phyloP scores from a whole-genome alignment of 1,284 basidiomycete species.

The Fomitopsis pinicola region DNA sequence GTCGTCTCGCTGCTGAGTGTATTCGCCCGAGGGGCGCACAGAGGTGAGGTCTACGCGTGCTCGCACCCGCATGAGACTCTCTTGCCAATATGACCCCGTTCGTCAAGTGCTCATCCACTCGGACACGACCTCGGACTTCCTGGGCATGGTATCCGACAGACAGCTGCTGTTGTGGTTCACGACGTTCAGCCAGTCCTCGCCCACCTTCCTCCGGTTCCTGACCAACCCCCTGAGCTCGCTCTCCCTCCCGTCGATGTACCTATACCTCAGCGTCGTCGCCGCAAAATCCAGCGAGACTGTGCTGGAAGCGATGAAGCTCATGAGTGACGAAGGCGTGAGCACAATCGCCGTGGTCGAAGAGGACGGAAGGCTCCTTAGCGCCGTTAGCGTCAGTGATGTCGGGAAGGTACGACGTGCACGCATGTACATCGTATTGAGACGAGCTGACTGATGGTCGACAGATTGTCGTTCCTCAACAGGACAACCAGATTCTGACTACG shows the following conservation, averaged over 20 bases:
- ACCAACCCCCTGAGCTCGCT: slow-evolving; percentile 51
- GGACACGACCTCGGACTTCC: slow-evolving; percentile 36
- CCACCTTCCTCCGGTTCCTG: slow-evolving; percentile 49
- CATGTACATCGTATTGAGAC: neutral
- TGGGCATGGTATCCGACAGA: slow-evolving; percentile 71
- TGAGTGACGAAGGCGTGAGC: slow-evolving; percentile 79
- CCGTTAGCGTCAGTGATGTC: slow-evolving; percentile 74
- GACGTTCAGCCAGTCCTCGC: slow-evolving; percentile 39
- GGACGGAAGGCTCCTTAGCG: slow-evolving; percentile 59
- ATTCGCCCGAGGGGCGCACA: slow-evolving; percentile 66
- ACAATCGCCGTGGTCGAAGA: slow-evolving; percentile 72
- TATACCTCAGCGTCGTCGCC: slow-evolving; percentile 58
- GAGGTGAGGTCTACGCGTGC: slow-evolving; percentile 39
- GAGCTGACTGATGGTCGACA: slow-evolving; percentile 20
- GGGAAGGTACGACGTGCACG: slow-evolving; percentile 45
- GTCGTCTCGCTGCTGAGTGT: slow-evolving; percentile 57
- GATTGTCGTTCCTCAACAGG: slow-evolving; percentile 72
- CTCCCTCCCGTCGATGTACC: slow-evolving; percentile 60
- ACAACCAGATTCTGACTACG: slow-evolving; percentile 63
- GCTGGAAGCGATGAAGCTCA: slow-evolving; percentile 72
- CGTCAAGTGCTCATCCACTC: slow-evolving; percentile 46
- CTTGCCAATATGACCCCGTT: neutral
- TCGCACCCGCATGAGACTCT: neutral
- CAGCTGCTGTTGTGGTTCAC: slow-evolving; percentile 61
- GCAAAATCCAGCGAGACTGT: slow-evolving; percentile 53